Evolutionary conservation across 75 land plant species (phyloP).

Genomic region (Gnetum montanum): DNA sequence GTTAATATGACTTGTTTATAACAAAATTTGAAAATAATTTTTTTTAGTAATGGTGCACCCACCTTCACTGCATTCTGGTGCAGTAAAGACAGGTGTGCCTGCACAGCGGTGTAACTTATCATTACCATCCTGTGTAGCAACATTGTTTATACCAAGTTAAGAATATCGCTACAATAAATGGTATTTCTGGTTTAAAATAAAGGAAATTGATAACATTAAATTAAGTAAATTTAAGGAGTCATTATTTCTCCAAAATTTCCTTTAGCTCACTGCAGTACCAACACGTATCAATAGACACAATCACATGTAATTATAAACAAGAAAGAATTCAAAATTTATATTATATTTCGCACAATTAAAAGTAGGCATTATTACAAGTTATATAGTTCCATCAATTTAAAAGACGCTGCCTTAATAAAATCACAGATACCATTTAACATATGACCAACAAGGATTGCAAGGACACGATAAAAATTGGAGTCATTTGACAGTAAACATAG

Average conservation of each 20-base stretch:
- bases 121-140: slow-evolving; percentile 57
- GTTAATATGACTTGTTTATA: not conserved
- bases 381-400: too few species aligned
- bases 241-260: not conserved
- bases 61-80: slow-evolving; percentile 94
- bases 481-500: not conserved
- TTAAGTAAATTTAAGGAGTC: not conserved
- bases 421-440: too few species aligned
- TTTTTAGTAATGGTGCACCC: not conserved
- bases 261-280: too few species aligned
- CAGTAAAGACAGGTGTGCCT: slow-evolving; percentile 94
- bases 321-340: too few species aligned
- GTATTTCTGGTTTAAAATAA: not conserved
- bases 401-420: too few species aligned
- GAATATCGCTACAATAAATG: not conserved
- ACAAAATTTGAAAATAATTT: not conserved
- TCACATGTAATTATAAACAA: too few species aligned
- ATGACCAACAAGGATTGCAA: not conserved
- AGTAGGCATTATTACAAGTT: too few species aligned
- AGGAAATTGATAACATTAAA: not conserved
- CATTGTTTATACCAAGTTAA: not conserved
- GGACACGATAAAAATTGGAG: not conserved
- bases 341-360: too few species aligned
- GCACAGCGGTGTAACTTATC: slow-evolving; percentile 92
- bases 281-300: too few species aligned